phyloP scores from a whole-genome alignment of 306 rosid genomes.

The Trifolium repens region DNA sequence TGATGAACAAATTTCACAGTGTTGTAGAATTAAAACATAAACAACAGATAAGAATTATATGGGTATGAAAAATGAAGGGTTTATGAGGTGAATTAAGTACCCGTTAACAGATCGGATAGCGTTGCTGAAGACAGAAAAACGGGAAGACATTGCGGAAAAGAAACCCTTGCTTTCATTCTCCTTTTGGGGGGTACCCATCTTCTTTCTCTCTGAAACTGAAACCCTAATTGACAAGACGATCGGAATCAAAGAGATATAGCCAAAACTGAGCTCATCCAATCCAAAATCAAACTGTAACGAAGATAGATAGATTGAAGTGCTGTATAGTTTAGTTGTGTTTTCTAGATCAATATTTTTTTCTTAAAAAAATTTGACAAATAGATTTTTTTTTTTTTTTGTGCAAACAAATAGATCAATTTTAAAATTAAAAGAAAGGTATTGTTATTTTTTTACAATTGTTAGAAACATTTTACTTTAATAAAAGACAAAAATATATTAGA shows the following conservation, averaged over 20 bases:
- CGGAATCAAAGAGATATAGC: slow-evolving; percentile 2
- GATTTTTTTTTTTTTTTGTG: too few relatives aligned
- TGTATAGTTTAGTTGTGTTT: not conserved
- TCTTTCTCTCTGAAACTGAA: slow-evolving; percentile 40
- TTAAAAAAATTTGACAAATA: not conserved
- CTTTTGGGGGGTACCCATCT: slow-evolving; percentile 66
- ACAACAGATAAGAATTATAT: not conserved
- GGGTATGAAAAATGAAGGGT: not conserved
- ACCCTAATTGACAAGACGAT: slow-evolving; percentile 45
- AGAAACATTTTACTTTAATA: too few relatives aligned
- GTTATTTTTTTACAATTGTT: too few relatives aligned
- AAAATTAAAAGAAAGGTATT: too few relatives aligned
- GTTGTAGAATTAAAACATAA: not conserved
- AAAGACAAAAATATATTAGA: too few relatives aligned
- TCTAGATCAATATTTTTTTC: not conserved
- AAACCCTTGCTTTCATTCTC: slow-evolving; percentile 64
- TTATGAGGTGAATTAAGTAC: slow-evolving; percentile 37
- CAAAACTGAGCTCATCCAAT: slow-evolving; percentile 7
- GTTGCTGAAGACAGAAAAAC: slow-evolving; percentile 68
- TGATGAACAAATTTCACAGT: not conserved
- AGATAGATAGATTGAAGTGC: not conserved
- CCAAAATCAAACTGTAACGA: not conserved
- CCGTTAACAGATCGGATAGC: slow-evolving; percentile 95
- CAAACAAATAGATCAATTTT: too few relatives aligned
- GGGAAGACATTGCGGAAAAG: slow-evolving; percentile 75